Base-by-base conservation (phyloP, 208 protist species). In the Endotrypanum monterogeii region DNA sequence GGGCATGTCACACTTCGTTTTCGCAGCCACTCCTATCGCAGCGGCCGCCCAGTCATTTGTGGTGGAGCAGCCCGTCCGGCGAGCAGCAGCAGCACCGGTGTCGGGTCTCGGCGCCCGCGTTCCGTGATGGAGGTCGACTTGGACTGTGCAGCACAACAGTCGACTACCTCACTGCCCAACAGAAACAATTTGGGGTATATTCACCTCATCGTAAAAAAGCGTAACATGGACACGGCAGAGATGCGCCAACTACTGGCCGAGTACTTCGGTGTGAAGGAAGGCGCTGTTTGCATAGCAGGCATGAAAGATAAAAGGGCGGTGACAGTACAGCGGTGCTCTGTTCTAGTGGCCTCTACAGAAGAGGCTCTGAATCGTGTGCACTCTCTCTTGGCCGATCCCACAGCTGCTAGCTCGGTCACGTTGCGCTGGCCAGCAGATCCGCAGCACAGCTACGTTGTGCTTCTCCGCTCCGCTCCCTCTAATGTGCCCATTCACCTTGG, bases 291-390 rank as follows among this genome's bases (percentile, higher is more conserved):
- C 51, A 86, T 89, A 3, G 96, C 97, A 0, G 97, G 97, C 57
- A 92, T 98, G 73, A 99, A 99, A 74, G 97, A 99, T 75, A 95
- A 96, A 75, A 81, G 83, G 55, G 96, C 83, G 23, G 69, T 98
- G 68, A 98, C 97, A 12, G 85, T 82, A 55, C 97, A 99, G 79
- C 83, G 84, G 30, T 80, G 90, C 65, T 95, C 93, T 28, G 82
- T 92, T 30, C 90, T 84, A 11, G 7, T 57, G 35, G 58, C 79
- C 14, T 12, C 39, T 67, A n/a, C 32, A 48, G n/a, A 1, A 52
- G 61, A 18, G 5, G 56, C 73, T 4, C 61, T n/a, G 30, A 8
- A 37, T 60, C 60, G 52, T 32, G 30, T 46, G 16, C n/a, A 7
- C 4, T 46, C 70, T 1, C 56, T 80, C 39, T 56, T 73, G 39